Percentiles rank a stretch among this genome's conserved stretches.
These are phyloP conservation scores for Collybia nuda DNA, from an alignment of 768 basidiomycete species.

Conservation along the genomic window DNA sequence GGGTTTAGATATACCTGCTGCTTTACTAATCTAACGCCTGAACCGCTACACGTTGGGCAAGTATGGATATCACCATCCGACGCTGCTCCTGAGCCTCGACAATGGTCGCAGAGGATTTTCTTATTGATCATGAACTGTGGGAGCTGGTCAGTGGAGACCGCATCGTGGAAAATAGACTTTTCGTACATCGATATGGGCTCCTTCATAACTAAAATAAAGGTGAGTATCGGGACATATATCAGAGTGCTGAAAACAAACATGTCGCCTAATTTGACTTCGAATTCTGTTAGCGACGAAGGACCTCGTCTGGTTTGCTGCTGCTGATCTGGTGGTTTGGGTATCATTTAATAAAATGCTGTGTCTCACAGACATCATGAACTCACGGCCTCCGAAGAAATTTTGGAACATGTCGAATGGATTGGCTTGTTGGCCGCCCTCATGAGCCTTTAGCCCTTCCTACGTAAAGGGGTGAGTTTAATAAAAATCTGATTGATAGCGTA, in stretches of 20 bases:
- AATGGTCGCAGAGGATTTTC: constrained; percentile 92
- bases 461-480: constrained; percentile 5
- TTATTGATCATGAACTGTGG: constrained; percentile 89
- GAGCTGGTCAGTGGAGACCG: background rate
- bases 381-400: constrained; percentile 87
- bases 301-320: constrained; percentile 73
- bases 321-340: constrained; percentile 30
- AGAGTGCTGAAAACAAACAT: constrained; percentile 46
- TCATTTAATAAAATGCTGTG: background rate
- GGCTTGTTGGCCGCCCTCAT: constrained; percentile 81
- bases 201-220: constrained; percentile 61
- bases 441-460: constrained; percentile 88
- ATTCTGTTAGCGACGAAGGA: constrained; percentile 74
- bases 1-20: constrained; percentile 55
- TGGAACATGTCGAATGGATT: constrained; percentile 97
- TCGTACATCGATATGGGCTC: constrained; percentile 78
- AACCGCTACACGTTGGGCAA: constrained; percentile 83
- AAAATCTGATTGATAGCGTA: background rate
- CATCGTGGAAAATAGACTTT: background rate
- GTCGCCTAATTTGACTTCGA: constrained; percentile 85
- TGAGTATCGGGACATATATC: background rate
- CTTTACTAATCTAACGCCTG: constrained; percentile 80
- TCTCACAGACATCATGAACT: constrained; percentile 22
- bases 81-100: constrained; percentile 92
- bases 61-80: constrained; percentile 84